Percentiles rank a stretch among this genome's conserved stretches.
Conservation (phyloP, 169 alveolate species). For the Babesia divergens region DNA sequence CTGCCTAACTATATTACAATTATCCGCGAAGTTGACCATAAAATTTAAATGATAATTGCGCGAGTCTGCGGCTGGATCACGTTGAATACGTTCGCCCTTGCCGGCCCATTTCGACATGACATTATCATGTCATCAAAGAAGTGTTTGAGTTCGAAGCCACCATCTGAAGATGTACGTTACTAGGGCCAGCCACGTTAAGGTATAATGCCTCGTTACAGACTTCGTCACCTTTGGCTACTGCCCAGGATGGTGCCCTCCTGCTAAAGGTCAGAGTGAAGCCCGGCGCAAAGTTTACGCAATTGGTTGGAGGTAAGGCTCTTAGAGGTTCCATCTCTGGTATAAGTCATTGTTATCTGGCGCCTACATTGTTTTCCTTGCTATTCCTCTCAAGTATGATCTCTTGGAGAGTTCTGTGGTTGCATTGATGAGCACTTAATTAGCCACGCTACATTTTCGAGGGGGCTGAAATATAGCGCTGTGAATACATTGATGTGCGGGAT, state of each 20-base stretch:
- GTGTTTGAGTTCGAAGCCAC: neutral
- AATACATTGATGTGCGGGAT: neutral
- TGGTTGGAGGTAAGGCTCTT: conserved; percentile 34
- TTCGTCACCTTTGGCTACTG: conserved; percentile 16
- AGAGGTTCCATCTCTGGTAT: too few relatives aligned
- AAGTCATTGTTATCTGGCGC: too few relatives aligned
- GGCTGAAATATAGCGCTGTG: neutral
- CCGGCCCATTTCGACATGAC: neutral
- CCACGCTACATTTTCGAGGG: neutral
- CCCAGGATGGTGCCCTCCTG: conserved; percentile 24
- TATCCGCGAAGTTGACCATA: neutral
- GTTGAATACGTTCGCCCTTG: neutral
- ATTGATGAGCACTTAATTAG: too few relatives aligned
- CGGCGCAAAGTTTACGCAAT: conserved; percentile 55
- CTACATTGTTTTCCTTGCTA: too few relatives aligned
- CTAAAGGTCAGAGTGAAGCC: conserved; percentile 61
- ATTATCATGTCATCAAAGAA: neutral
- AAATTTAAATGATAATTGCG: conserved; percentile 1
- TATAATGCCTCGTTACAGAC: neutral
- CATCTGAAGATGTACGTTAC: conserved; percentile 8
- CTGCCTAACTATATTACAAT: too few relatives aligned
- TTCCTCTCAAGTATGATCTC: neutral
- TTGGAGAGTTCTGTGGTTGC: too few relatives aligned
- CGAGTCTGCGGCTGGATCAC: neutral
- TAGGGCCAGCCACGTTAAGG: neutral